Base-by-base conservation (phyloP, 75 land plant species). In the Cryptomeria japonica region DNA sequence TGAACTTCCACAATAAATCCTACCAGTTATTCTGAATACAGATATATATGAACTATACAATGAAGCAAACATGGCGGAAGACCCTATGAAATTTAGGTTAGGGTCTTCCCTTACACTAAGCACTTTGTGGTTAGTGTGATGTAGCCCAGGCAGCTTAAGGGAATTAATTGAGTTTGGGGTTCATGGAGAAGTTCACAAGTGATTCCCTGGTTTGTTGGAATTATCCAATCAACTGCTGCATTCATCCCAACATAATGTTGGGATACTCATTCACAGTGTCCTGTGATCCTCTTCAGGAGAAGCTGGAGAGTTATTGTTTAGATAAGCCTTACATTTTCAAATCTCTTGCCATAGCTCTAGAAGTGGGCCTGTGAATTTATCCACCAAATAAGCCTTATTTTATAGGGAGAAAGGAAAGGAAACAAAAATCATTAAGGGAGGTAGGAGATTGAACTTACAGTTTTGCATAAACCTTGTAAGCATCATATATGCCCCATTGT, bases 401-500 rank as follows among this genome's bases (percentile, higher is more conserved):
- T 68, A n/a, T 0, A 32, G 13, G 3, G 34, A 72, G 9, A 72
- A 72, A 7, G 32, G 31, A 72, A 31, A 6, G 32, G 12, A n/a
- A 72, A 72, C 25, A 5, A 72, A 11, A n/a, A 72, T 31, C 7
- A 32, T 72, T n/a, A 1, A 32, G 34, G n/a, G 77, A 3, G 13
- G n/a, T 2, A 22, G 13, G 13, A 75, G 37, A 32, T 5, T 32
- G 34, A 86, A 90, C 94, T 90, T 92, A 96, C 94, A 96, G 91
- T n/a, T 97, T 97, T 87, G 93, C 91, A 86, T 92, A 92, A 58
- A 96, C 95, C 89, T 97, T 97, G 94, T 95, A 96, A n/a, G 97
- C 89, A 87, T 96, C 97, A 87, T 96, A 97, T 82, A 97, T 94
- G 0, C 88, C 96, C 97, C 96, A 94, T 73, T 97, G 98, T 2